Conservation (phyloP, 495 filamentous ascomycete species). For the Penicillium robsamsonii region DNA sequence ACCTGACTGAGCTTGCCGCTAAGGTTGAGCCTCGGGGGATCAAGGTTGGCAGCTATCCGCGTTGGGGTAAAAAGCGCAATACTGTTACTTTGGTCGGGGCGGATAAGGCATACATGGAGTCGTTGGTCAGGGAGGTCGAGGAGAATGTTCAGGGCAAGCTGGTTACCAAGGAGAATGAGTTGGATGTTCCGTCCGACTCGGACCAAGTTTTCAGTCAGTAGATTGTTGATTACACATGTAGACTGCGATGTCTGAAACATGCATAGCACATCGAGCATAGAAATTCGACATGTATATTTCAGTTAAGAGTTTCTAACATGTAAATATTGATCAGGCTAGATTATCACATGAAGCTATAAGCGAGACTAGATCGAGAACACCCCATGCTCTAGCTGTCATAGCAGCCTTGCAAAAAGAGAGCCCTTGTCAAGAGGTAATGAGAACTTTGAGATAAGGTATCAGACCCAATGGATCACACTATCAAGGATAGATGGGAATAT, state of each 20-base stretch:
- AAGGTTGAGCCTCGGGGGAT: constrained; percentile 69
- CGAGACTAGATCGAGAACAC: no score
- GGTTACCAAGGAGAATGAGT: constrained; percentile 58
- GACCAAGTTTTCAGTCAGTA: constrained; percentile 33
- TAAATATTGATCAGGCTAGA: neutral
- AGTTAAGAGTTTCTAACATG: neutral
- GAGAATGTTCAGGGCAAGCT: constrained; percentile 55
- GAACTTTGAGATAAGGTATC: neutral
- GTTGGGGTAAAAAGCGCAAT: constrained; percentile 85
- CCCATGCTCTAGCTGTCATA: neutral
- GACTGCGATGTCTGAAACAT: neutral
- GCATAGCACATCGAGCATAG: constrained; percentile 2
- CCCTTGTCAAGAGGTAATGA: neutral
- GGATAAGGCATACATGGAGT: constrained; percentile 61
- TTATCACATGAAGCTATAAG: neutral
- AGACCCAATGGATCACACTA: neutral
- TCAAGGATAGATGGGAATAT: neutral
- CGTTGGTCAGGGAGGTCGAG: constrained; percentile 60
- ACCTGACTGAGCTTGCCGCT: constrained; percentile 73
- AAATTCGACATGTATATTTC: neutral
- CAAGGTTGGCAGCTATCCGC: constrained; percentile 95
- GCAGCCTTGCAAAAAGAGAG: neutral
- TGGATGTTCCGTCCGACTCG: constrained; percentile 44
- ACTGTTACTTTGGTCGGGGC: constrained; percentile 87
- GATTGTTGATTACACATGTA: neutral